Evolutionary conservation across 1,284 basidiomycete genomes (phyloP), one percentile per base, ranked within the genome.

Genomic region (Wolfiporia cocos): DNA sequence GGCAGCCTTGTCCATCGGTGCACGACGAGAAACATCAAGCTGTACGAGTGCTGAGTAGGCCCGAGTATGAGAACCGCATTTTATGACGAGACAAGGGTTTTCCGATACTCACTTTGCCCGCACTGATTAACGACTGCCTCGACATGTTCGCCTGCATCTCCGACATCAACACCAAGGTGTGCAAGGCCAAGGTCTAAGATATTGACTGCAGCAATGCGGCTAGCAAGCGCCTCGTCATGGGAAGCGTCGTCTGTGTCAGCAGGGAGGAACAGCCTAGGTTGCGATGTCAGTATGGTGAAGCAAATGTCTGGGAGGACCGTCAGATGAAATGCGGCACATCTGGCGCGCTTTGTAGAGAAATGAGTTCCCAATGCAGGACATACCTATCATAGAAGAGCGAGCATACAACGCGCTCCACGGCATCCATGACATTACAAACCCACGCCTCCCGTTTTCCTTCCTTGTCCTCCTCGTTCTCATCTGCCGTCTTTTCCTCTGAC

Each of bases 121-220:
- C 92, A 92, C 0, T 69, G 67, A 36, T 70, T 71, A 0, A 93
- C 74, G 6, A 96, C 75, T 3, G 66, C 62, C 31, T 83, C 71
- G 2, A 95, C 64, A 10, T 80, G 81, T 4, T 70, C 58, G 1
- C 73, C 71, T 0, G 69, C 65, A 0, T 66, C 62, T n/a, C 71
- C 73, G 23, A 83, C 64, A 57, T 87, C 66, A 4, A 97, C 74
- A 4, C 93, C 94, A 1, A 98, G 76, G 62, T 96, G 92, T 31
- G 86, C 82, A 15, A 97, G 68, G 2, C 79, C 76, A 1, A 98
- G 68, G 56, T 96, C 93, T 0, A 96, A 69, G 69, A 92, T 78
- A 54, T 94, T 93, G 33, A 98, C 70, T 0, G 92, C 93, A 9
- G 90, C 89, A 18, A 97, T 84, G 3, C 92, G 79, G 51, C 83